A percentile compares a stretch with the other conserved stretches of the same genome.
phyloP scores from a whole-genome alignment of 495 filamentous ascomycete genomes.

The Evernia prunastri region DNA sequence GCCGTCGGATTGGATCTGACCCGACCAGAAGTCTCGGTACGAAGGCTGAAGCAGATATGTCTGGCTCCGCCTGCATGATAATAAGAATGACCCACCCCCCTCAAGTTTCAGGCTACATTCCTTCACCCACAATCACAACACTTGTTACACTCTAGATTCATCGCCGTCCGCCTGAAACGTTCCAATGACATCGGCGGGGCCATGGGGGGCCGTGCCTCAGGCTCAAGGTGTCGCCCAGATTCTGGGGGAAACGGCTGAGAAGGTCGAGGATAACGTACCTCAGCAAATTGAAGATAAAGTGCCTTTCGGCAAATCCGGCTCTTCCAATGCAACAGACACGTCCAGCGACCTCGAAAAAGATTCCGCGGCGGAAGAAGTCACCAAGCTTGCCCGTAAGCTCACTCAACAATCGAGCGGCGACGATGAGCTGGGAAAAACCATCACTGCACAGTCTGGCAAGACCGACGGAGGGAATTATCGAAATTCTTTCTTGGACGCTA shows the following conservation, averaged over 20 bases:
- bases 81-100: too few species aligned
- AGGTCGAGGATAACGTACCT: slow-evolving; percentile 9
- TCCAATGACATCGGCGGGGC: slow-evolving; percentile 12
- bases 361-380: slow-evolving; percentile 35
- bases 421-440: neutral
- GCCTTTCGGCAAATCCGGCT: neutral
- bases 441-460: slow-evolving; percentile 29
- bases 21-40: too few species aligned
- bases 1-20: too few species aligned
- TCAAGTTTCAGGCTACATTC: neutral
- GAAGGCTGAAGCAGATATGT: too few species aligned
- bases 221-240: slow-evolving; percentile 19
- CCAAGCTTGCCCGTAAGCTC: slow-evolving; percentile 42
- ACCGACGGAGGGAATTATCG: slow-evolving; percentile 31
- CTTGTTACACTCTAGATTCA: neutral
- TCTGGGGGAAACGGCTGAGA: slow-evolving; percentile 17
- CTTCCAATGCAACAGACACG: slow-evolving; percentile 17
- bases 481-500: slow-evolving; percentile 42
- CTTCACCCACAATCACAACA: neutral
- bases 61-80: too few species aligned
- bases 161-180: neutral
- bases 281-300: slow-evolving; percentile 1
- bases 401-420: slow-evolving; percentile 35
- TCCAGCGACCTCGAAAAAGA: slow-evolving; percentile 32
- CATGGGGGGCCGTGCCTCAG: slow-evolving; percentile 24